Conservation (phyloP, 2,329 filamentous ascomycete genomes). For the Leptodontidium sp. region DNA sequence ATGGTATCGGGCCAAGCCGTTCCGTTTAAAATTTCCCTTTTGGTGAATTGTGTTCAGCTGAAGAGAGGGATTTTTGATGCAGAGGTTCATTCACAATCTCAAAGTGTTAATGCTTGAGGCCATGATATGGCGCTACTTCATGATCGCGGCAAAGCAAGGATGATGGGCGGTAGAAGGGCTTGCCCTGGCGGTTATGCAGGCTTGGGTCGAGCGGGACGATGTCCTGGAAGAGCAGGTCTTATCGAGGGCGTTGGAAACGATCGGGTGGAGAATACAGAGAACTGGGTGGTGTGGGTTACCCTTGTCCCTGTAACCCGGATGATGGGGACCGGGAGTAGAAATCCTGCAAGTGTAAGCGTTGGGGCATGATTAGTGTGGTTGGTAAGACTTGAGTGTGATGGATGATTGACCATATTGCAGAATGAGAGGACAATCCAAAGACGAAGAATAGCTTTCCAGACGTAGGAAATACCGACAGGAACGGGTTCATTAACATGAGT, state of each 20-base stretch:
- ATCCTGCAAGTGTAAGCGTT: slow-evolving; percentile 1
- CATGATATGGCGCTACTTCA: background rate
- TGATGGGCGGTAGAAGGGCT: background rate
- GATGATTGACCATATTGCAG: background rate
- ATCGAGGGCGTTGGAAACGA: background rate
- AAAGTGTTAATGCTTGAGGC: background rate
- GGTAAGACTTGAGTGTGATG: background rate
- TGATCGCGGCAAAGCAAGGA: slow-evolving; percentile 16
- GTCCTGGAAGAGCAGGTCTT: slow-evolving; percentile 10
- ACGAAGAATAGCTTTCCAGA: background rate
- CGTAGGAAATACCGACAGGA: background rate
- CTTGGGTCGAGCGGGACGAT: background rate
- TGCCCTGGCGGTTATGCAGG: slow-evolving; percentile 4
- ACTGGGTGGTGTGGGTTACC: background rate
- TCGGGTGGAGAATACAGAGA: slow-evolving; percentile 1
- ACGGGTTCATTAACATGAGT: background rate
- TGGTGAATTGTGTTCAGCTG: background rate
- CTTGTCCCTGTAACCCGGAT: slow-evolving; percentile 13
- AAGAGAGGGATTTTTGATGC: background rate
- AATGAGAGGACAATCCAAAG: background rate
- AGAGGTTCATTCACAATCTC: background rate
- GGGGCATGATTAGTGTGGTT: background rate
- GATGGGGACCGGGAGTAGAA: background rate
- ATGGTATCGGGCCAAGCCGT: background rate
- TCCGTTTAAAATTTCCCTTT: slow-evolving; percentile 11